Percentiles rank a stretch among this genome's conserved stretches.
Conservation (phyloP, 108 stramenopile genomes). For the Nitzschia inconspicua region DNA sequence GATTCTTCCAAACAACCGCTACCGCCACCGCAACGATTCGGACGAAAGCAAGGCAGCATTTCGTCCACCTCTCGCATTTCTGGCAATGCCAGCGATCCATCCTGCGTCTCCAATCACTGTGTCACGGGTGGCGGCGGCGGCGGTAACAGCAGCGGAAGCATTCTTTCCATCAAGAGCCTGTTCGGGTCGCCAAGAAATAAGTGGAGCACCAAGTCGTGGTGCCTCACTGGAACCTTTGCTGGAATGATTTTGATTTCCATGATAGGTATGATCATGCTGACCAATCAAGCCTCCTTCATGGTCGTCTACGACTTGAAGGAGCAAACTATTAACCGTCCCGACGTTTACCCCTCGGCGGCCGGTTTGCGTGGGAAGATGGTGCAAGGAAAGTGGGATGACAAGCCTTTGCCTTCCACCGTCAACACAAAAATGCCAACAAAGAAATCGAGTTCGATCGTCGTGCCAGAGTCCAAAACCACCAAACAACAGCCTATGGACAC, state of each 20-base stretch:
- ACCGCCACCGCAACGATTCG: background rate
- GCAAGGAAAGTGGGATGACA: slow-evolving; percentile 12
- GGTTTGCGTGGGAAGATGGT: slow-evolving; percentile 31
- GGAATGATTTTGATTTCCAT: slow-evolving; percentile 1
- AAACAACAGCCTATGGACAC: background rate
- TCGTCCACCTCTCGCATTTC: background rate
- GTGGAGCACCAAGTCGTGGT: background rate
- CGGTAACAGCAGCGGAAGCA: no score
- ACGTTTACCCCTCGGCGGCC: slow-evolving; percentile 3
- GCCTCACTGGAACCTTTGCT: background rate
- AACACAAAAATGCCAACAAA: background rate
- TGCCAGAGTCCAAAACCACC: background rate
- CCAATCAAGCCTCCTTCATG: background rate
- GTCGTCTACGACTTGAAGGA: background rate
- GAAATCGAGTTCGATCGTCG: background rate
- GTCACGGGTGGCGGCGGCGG: no score
- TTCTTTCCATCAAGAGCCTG: background rate
- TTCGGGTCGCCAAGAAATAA: background rate
- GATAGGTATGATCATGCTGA: slow-evolving; percentile 20
- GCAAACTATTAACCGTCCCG: background rate
- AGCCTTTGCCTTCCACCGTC: background rate
- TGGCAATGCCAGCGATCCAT: background rate
- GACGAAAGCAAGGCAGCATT: background rate
- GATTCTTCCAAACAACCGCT: background rate
- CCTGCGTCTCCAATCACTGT: background rate